Evolutionary conservation across 495 filamentous ascomycete species (phyloP).

Genomic region (Aspergillus asperescens): DNA sequence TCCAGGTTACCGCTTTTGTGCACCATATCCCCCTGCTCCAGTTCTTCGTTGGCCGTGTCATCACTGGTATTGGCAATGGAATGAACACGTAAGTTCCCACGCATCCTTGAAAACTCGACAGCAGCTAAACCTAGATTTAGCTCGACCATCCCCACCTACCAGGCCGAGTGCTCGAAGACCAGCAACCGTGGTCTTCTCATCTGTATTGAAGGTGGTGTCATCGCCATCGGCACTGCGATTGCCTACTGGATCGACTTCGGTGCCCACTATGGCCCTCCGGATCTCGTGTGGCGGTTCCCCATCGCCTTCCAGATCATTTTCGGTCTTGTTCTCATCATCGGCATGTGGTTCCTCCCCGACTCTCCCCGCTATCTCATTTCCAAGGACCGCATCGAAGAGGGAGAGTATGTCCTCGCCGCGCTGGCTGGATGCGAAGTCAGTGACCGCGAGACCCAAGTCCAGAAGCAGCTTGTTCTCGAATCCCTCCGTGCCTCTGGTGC

Average conservation of each 20-base stretch:
- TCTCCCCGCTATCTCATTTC: slow-evolving; percentile 72
- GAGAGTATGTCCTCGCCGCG: slow-evolving; percentile 63
- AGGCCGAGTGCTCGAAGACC: slow-evolving; percentile 70
- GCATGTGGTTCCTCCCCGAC: slow-evolving; percentile 66
- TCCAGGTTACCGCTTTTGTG: slow-evolving; percentile 59
- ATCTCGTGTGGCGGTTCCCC: slow-evolving; percentile 72
- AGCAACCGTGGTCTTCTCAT: slow-evolving; percentile 76
- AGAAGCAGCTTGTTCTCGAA: slow-evolving; percentile 68
- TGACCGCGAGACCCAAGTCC: slow-evolving; percentile 49
- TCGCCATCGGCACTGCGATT: slow-evolving; percentile 70
- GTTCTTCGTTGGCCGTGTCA: slow-evolving; percentile 67
- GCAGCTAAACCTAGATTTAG: background rate
- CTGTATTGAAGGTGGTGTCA: slow-evolving; percentile 76
- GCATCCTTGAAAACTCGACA: background rate
- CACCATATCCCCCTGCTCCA: slow-evolving; percentile 51
- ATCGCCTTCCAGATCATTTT: slow-evolving; percentile 80
- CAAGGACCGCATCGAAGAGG: slow-evolving; percentile 62
- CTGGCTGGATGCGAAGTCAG: slow-evolving; percentile 56
- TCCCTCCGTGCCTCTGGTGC: slow-evolving; percentile 56
- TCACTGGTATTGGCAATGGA: slow-evolving; percentile 73
- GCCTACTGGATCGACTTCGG: slow-evolving; percentile 87
- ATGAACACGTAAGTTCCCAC: slow-evolving; percentile 54
- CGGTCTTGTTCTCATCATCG: slow-evolving; percentile 57
- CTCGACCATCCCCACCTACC: slow-evolving; percentile 73
- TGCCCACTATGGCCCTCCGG: slow-evolving; percentile 58